Conservation (phyloP, 2,329 filamentous ascomycete genomes). For the Penicillium sp. region DNA sequence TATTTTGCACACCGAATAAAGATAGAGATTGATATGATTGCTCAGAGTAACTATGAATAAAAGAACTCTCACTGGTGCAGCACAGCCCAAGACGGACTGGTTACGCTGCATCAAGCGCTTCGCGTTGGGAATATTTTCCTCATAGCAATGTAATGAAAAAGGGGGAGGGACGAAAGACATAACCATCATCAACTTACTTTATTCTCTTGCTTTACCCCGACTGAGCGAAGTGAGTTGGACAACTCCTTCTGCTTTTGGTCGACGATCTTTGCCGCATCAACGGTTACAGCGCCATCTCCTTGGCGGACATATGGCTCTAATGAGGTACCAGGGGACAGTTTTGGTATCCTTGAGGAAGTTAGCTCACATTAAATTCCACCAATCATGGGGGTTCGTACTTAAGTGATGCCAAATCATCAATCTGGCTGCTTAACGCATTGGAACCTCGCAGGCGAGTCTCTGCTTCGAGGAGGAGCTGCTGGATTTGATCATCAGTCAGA, state of each 20-base stretch:
- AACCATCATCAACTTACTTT: conserved; percentile 48
- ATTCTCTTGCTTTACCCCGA: conserved; percentile 41
- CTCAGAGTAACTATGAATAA: conserved; percentile 74
- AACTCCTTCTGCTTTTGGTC: conserved; percentile 45
- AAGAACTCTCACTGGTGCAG: conserved; percentile 67
- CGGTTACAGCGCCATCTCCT: conserved; percentile 52
- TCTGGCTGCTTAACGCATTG: conserved; percentile 20
- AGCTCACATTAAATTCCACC: background rate
- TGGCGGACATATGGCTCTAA: conserved; percentile 57
- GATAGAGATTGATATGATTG: conserved; percentile 23
- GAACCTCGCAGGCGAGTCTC: conserved; percentile 54
- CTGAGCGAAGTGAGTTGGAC: conserved; percentile 31
- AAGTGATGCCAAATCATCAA: conserved; percentile 17
- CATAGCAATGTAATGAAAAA: conserved; percentile 52
- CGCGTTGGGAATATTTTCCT: conserved; percentile 73
- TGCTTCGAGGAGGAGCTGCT: conserved; percentile 62
- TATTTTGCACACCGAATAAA: conserved; percentile 1
- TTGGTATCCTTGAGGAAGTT: conserved; percentile 46
- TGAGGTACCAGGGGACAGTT: conserved; percentile 48
- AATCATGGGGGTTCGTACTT: background rate
- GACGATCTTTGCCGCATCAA: conserved; percentile 54
- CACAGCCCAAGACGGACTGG: conserved; percentile 76
- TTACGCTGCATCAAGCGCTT: conserved; percentile 68
- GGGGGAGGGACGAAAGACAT: conserved; percentile 1
- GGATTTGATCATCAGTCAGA: conserved; percentile 63